Evolutionary conservation across 148 eudicot genomes (phyloP).

Genomic region (Arbutus unedo): DNA sequence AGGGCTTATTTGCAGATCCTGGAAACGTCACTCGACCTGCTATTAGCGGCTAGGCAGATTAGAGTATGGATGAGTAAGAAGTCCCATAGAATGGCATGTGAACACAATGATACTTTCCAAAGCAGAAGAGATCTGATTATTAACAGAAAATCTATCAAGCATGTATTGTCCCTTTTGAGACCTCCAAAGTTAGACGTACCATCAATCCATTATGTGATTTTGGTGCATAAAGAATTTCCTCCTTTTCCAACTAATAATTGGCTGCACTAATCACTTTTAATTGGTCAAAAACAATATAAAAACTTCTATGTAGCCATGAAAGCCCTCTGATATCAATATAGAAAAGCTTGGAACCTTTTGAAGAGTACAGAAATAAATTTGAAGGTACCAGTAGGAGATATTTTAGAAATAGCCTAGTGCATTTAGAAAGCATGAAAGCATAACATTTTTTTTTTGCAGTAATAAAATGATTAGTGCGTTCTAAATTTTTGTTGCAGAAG

Average conservation of each 20-base stretch:
- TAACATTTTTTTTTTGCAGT: no score
- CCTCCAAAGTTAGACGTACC: neutral
- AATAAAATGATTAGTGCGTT: neutral
- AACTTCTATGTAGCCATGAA: neutral
- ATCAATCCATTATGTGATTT: slow-evolving; percentile 2
- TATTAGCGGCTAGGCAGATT: neutral
- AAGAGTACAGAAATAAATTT: neutral
- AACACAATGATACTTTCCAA: neutral
- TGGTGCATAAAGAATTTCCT: neutral
- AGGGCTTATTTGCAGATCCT: neutral
- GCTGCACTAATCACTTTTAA: neutral
- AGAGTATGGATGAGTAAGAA: neutral
- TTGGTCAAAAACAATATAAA: neutral
- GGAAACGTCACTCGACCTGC: neutral
- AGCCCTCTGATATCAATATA: neutral
- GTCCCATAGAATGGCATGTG: neutral
- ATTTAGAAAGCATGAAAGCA: neutral
- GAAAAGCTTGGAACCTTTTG: neutral
- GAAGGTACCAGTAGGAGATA: neutral
- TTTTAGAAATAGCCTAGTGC: neutral
- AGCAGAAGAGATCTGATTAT: neutral
- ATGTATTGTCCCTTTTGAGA: neutral
- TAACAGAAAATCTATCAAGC: neutral
- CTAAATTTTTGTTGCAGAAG: neutral
- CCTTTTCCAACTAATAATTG: neutral